Evolutionary conservation across 139 green algal genomes (phyloP).

Genomic region (Chlamydomonas incerta): DNA sequence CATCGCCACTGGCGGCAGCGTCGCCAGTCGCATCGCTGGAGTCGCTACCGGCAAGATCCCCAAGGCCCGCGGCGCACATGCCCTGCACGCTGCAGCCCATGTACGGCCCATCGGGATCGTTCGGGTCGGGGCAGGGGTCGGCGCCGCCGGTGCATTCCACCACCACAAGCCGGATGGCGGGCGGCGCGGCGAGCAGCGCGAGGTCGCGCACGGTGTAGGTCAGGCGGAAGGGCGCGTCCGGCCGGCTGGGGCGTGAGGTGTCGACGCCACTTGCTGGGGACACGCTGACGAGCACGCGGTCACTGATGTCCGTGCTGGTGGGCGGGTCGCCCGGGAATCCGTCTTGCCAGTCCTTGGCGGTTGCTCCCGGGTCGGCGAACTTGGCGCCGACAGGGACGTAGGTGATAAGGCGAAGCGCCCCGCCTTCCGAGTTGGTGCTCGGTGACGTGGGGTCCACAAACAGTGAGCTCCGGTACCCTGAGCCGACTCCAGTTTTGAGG

Average conservation of each 20-base stretch:
- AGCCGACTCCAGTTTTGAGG: neutral
- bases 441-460: neutral
- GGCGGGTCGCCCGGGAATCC: neutral
- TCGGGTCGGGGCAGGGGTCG: neutral
- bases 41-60: neutral
- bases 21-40: too few species aligned
- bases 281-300: neutral
- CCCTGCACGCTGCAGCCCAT: neutral
- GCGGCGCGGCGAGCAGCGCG: neutral
- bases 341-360: neutral
- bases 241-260: neutral
- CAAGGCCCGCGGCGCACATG: neutral
- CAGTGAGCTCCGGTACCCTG: too few species aligned
- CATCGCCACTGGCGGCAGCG: neutral
- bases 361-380: neutral
- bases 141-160: neutral
- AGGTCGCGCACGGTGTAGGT: neutral
- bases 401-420: neutral
- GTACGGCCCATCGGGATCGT: neutral
- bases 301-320: neutral
- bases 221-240: neutral
- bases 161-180: neutral
- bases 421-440: neutral
- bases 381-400: neutral
- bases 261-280: neutral